Conservation (phyloP, 306 rosid species). For the Castanospermum australe region DNA sequence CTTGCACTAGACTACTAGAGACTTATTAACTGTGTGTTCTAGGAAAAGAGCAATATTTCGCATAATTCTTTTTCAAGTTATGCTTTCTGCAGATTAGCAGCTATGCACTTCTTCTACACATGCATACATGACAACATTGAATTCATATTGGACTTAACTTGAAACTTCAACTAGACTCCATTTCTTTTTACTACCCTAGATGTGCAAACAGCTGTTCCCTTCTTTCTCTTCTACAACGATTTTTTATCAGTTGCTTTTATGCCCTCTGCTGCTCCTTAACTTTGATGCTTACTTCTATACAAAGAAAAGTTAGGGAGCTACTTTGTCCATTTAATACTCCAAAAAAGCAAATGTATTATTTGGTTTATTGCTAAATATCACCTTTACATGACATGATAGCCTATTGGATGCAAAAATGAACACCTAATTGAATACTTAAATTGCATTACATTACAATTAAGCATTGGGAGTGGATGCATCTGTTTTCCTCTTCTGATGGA, state of each 20-base stretch:
- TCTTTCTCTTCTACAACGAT: neutral
- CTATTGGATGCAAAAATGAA: constrained; percentile 8
- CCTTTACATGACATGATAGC: neutral
- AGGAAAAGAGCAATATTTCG: neutral
- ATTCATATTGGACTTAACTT: no score
- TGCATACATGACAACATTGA: neutral
- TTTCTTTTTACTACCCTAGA: neutral
- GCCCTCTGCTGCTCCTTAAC: neutral
- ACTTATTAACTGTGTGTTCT: neutral
- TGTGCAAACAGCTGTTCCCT: neutral
- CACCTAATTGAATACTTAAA: constrained; percentile 11
- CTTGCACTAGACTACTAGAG: constrained; percentile 11
- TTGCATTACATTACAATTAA: constrained; percentile 2
- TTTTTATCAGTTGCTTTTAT: neutral
- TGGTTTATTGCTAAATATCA: neutral
- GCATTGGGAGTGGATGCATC: neutral
- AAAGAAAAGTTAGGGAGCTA: neutral
- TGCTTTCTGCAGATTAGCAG: neutral
- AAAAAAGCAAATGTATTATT: neutral
- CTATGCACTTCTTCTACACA: neutral
- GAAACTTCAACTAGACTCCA: neutral
- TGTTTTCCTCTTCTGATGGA: neutral
- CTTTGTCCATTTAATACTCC: neutral
- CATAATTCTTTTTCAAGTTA: neutral
- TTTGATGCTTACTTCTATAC: neutral